A percentile compares a stretch with the other conserved stretches of the same genome.
Conservation (phyloP, 106 monocot species). For the Allium sativum region DNA sequence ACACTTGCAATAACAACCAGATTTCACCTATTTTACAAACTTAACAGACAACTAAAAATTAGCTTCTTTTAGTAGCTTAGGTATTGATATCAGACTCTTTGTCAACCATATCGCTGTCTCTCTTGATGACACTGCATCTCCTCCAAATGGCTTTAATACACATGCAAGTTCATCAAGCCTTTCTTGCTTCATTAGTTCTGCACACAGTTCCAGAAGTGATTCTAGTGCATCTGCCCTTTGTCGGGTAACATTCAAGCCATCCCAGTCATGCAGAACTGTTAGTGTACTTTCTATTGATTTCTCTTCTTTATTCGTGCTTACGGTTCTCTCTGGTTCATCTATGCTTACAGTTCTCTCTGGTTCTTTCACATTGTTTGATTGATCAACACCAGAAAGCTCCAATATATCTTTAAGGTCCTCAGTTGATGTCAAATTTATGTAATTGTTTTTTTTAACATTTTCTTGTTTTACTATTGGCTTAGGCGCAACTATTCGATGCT, state of each 20-base stretch:
- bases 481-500: not conserved
- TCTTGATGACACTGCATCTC: conserved; percentile 63
- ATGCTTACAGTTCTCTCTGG: not conserved
- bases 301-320: conserved; percentile 17
- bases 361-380: conserved; percentile 6
- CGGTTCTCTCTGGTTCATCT: not conserved
- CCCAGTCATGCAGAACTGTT: conserved; percentile 46
- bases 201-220: conserved; percentile 73
- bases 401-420: not conserved
- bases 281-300: conserved; percentile 35
- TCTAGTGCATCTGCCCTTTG: conserved; percentile 79
- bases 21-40: not conserved
- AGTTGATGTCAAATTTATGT: conserved; percentile 2
- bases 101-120: conserved; percentile 95
- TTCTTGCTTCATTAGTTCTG: conserved; percentile 62
- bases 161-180: conserved; percentile 81
- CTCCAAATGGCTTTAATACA: conserved; percentile 76
- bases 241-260: conserved; percentile 34
- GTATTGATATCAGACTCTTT: conserved; percentile 49
- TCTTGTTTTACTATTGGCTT: conserved; percentile 2
- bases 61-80: conserved; percentile 25
- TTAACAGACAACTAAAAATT: conserved; percentile 1
- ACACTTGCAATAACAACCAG: too few species aligned
- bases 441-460: not conserved
- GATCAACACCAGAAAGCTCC: not conserved